These are phyloP conservation scores for Berberis vulgaris DNA, from an alignment of 164 flowering plant genomes.

Conservation along the genomic window DNA sequence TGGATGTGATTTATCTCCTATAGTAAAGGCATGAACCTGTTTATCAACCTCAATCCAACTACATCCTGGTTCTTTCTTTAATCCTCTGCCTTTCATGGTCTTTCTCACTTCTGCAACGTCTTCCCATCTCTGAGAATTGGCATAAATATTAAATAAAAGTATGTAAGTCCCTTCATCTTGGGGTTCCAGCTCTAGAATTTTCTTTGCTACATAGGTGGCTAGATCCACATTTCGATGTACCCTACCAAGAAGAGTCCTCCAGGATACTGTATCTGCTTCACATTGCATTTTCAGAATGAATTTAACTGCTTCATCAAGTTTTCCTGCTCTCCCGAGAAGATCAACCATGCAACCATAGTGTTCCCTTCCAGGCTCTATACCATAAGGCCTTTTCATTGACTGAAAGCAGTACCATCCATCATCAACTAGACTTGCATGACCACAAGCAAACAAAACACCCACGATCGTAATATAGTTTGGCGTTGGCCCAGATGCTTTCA, in stretches of 20 bases:
- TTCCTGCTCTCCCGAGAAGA: neutral
- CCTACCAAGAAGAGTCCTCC: constrained; percentile 1
- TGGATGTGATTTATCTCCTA: no score
- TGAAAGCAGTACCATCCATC: neutral
- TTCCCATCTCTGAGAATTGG: neutral
- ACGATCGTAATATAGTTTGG: neutral
- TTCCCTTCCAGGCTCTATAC: neutral
- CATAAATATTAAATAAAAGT: neutral
- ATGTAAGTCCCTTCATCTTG: constrained; percentile 2
- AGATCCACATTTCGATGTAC: neutral
- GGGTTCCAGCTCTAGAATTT: neutral
- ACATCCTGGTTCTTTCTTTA: neutral
- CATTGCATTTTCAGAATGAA: neutral
- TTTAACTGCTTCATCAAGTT: neutral
- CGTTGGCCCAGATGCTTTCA: neutral
- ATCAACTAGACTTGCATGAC: neutral
- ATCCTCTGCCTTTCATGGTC: neutral
- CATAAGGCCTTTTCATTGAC: neutral
- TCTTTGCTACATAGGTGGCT: neutral
- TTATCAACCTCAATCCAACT: constrained; percentile 2
- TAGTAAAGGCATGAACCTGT: neutral
- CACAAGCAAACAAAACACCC: neutral
- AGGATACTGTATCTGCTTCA: neutral
- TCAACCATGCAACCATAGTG: neutral
- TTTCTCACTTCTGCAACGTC: neutral